Base-by-base conservation (phyloP, 305 asterid species). In the Fraxinus sp. region DNA sequence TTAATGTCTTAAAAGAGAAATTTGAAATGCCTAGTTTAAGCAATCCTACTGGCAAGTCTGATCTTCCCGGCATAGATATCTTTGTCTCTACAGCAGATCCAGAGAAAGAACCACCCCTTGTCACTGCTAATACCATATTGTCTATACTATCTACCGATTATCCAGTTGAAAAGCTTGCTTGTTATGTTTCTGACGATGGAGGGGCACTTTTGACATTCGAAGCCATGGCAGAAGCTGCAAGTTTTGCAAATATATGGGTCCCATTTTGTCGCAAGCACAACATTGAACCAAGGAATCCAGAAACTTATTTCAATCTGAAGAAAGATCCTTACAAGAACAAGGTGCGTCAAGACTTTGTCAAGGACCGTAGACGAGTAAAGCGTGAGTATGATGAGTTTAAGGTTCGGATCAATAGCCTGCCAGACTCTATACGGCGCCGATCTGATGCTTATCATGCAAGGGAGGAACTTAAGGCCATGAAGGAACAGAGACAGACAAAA, bases 41-140 rank as follows among this genome's bases (percentile, higher is more conserved):
- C 89, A 92, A 92, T 81, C 97, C 97, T 13, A 87, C 91, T 1
- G 92, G 97, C 85, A 90, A 88, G 82, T 93, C 97, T 32, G 97
- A 93, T 85, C 97, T 93, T 36, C 97, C 97, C 0, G 94, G 96
- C 8, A 68, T 91, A 77, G 95, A 93, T 80, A 76, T 93, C 78
- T 93, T 91, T 78, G 95, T 93, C 85, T 93, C 97, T 5, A 93
- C 97, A 2, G 97, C 97, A 68, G 97, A 93, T 87, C 97, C 97
- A 0, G 97, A 93, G 79, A 93, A 93, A 83, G 97, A 93, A 80
- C 97, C 97, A 0, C 95, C 95, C 36, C 95, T 93, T 7, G 97
- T 93, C 85, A 93, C 97, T 30, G 92, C 97, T 1, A 93, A 93
- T 86, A 93, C 97, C 85, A 93, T 93, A 41, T 85, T 93, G 46